Evolutionary conservation across 2,329 filamentous ascomycete species (phyloP).

Genomic region (Massarina eburnea): DNA sequence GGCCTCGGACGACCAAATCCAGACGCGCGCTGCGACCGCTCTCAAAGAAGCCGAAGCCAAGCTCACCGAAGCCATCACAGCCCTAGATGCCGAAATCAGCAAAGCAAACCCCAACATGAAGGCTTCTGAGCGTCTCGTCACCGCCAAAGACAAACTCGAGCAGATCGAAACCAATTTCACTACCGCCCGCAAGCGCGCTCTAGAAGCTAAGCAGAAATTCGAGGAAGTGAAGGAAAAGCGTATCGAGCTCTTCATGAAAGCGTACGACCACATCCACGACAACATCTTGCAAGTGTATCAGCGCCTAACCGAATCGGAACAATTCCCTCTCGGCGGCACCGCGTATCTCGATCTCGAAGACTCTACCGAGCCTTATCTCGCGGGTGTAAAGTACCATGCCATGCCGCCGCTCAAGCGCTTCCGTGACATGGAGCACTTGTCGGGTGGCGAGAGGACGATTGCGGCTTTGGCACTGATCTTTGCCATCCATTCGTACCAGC

Average conservation of each 20-base stretch:
- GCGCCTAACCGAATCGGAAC: slow-evolving; percentile 84
- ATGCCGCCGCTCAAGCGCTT: slow-evolving; percentile 99
- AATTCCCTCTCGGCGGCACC: slow-evolving; percentile 89
- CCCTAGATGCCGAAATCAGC: slow-evolving; percentile 77
- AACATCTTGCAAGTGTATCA: slow-evolving; percentile 94
- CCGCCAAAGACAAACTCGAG: slow-evolving; percentile 79
- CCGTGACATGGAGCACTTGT: slow-evolving; percentile 97
- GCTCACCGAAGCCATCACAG: slow-evolving; percentile 75
- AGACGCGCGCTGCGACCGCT: slow-evolving; percentile 17
- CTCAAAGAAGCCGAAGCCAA: slow-evolving; percentile 63
- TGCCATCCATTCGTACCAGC: slow-evolving; percentile 94
- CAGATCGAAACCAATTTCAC: slow-evolving; percentile 89
- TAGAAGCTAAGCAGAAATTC: slow-evolving; percentile 79
- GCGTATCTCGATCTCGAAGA: slow-evolving; percentile 93
- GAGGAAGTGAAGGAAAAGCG: slow-evolving; percentile 78
- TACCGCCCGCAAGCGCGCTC: slow-evolving; percentile 73
- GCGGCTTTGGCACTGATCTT: slow-evolving; percentile 94
- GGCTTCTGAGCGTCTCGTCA: slow-evolving; percentile 86
- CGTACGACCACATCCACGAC: slow-evolving; percentile 91
- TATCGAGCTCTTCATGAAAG: slow-evolving; percentile 90
- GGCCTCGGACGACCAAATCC: slow-evolving; percentile 55
- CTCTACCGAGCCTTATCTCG: slow-evolving; percentile 92
- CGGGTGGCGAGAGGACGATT: slow-evolving; percentile 98
- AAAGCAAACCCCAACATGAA: slow-evolving; percentile 97
- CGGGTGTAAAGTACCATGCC: slow-evolving; percentile 96